Evolutionary conservation across 2,329 filamentous ascomycete genomes (phyloP).

Genomic region (Colletotrichum ledebouriae): DNA sequence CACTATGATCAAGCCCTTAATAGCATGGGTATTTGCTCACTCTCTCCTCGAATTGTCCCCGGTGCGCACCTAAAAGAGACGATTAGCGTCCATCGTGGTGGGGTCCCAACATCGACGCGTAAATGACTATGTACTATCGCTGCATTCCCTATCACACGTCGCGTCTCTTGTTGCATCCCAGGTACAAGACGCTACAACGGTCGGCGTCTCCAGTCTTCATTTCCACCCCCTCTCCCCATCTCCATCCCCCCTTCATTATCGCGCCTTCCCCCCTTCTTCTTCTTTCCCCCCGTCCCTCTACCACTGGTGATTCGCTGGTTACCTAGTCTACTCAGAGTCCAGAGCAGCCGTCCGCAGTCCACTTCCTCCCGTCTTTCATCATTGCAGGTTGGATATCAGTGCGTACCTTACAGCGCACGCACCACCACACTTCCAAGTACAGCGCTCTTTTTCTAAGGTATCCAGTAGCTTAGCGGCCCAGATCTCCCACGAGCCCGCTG

Average conservation of each 20-base stretch:
- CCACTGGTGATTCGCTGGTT: slow-evolving; percentile 7
- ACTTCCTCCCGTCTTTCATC: slow-evolving; percentile 11
- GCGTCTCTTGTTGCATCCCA: background rate
- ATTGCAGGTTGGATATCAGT: slow-evolving; percentile 10
- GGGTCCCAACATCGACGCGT: background rate
- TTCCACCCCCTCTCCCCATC: slow-evolving; percentile 35
- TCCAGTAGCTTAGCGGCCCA: slow-evolving; percentile 18
- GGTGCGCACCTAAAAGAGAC: slow-evolving; percentile 30
- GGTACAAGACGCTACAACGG: slow-evolving; percentile 35
- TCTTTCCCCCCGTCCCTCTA: slow-evolving; percentile 6
- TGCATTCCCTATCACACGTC: slow-evolving; percentile 11
- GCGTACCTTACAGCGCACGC: slow-evolving; percentile 24
- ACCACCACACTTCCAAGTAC: slow-evolving; percentile 12
- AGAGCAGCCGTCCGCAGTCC: slow-evolving; percentile 9
- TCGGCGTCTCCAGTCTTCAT: slow-evolving; percentile 38
- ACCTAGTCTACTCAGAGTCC: slow-evolving; percentile 17
- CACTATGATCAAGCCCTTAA: slow-evolving; percentile 20
- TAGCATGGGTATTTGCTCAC: slow-evolving; percentile 13
- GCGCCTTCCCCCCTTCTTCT: background rate
- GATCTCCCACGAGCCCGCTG: slow-evolving; percentile 29
- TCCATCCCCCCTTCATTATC: slow-evolving; percentile 9
- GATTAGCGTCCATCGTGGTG: slow-evolving; percentile 24
- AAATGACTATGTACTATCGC: slow-evolving; percentile 23
- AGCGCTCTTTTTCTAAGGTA: background rate
- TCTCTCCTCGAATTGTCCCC: slow-evolving; percentile 13